Conservation (phyloP, 2,329 filamentous ascomycete genomes). For the Paecilomyces formosus region DNA sequence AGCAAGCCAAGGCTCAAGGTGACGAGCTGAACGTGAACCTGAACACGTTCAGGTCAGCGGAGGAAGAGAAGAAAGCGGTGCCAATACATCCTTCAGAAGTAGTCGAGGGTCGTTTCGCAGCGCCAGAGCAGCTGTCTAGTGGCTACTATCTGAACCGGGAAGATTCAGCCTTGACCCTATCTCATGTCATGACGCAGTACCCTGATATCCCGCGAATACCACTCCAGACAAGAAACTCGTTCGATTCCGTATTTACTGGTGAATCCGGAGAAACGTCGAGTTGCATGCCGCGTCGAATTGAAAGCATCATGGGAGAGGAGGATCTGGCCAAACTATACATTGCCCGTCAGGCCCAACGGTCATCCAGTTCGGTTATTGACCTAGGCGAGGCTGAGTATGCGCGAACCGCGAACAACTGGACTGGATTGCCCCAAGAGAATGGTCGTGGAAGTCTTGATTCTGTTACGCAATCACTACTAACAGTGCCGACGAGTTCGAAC, state of each 20-base stretch:
- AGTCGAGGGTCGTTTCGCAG: conserved; percentile 71
- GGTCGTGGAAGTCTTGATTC: neutral
- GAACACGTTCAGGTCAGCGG: conserved; percentile 62
- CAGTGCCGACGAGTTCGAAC: conserved; percentile 5
- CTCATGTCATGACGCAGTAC: conserved; percentile 39
- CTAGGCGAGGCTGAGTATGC: conserved; percentile 2
- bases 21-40: conserved; percentile 88
- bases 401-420: conserved; percentile 9
- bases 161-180: conserved; percentile 57
- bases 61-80: conserved; percentile 41
- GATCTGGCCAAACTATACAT: conserved; percentile 67
- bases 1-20: conserved; percentile 67
- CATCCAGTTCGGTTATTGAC: conserved; percentile 2
- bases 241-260: conserved; percentile 57
- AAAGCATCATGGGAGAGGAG: conserved; percentile 71
- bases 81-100: conserved; percentile 65
- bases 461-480: neutral
- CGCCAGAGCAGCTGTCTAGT: conserved; percentile 58
- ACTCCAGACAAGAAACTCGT: conserved; percentile 54
- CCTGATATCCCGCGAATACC: conserved; percentile 40
- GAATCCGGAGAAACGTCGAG: conserved; percentile 53
- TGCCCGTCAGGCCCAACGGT: conserved; percentile 45
- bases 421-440: neutral
- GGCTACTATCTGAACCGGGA: conserved; percentile 65
- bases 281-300: conserved; percentile 60